Evolutionary conservation across 73 alveolate genomes (phyloP).

Genomic region (Paramecium caudatum): DNA sequence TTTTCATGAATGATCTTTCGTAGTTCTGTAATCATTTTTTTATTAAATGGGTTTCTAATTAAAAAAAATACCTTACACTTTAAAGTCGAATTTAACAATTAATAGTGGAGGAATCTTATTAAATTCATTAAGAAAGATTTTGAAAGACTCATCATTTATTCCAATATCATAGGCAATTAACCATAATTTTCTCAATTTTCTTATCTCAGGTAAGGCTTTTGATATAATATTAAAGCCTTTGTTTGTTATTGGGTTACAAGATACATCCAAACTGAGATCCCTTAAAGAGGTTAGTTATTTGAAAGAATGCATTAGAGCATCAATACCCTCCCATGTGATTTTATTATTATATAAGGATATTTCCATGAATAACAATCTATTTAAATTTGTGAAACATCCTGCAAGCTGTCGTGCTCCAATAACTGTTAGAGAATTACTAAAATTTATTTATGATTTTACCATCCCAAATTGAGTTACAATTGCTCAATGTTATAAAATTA

Average conservation of each 20-base stretch:
- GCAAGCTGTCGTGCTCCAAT: constrained; percentile 36
- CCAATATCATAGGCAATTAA: constrained; percentile 21
- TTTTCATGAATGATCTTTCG: neutral
- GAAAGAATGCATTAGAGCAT: neutral
- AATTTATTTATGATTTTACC: neutral
- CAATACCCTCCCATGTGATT: constrained; percentile 58
- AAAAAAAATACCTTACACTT: neutral
- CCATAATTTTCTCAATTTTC: neutral
- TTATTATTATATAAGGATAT: constrained; percentile 23
- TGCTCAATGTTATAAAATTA: constrained; percentile 20
- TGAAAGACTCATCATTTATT: constrained; percentile 26
- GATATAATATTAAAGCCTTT: constrained; percentile 25
- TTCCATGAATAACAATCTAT: neutral
- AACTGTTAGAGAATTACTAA: neutral
- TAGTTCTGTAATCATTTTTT: neutral
- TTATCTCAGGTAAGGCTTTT: constrained; percentile 30
- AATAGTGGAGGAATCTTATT: neutral
- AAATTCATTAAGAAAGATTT: constrained; percentile 2
- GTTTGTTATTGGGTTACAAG: constrained; percentile 32
- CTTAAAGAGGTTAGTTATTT: neutral
- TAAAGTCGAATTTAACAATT: constrained; percentile 5
- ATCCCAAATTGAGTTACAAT: neutral
- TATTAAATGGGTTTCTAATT: neutral
- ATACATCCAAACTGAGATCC: constrained; percentile 22
- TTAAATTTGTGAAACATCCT: constrained; percentile 56